A percentile compares a stretch with the other conserved stretches of the same genome.
These are phyloP conservation scores for Neocallimastix lanati DNA, from an alignment of 192 early-diverging fungal genomes.

Conservation along the genomic window DNA sequence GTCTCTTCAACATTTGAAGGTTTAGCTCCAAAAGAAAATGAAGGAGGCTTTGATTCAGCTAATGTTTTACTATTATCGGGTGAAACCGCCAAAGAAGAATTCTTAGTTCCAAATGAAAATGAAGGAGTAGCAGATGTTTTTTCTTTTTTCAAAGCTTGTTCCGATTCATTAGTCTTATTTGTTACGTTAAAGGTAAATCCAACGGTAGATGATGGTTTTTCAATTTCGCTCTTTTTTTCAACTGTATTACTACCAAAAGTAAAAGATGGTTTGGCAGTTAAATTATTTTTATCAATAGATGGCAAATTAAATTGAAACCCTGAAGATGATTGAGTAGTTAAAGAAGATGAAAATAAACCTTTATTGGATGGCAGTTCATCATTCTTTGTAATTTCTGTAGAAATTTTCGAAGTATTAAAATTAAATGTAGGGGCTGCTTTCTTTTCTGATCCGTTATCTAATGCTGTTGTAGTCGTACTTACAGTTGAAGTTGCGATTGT, in stretches of 20 bases:
- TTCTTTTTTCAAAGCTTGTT: background rate
- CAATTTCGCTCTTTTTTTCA: background rate
- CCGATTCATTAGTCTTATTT: background rate
- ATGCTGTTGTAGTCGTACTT: too few relatives aligned
- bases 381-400: too few relatives aligned
- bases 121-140: background rate
- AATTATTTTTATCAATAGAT: background rate
- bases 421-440: too few relatives aligned
- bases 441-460: too few relatives aligned
- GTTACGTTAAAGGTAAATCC: background rate
- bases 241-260: background rate
- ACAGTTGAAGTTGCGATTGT: too few relatives aligned
- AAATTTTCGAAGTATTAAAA: too few relatives aligned
- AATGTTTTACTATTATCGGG: background rate
- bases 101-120: background rate
- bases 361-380: too few relatives aligned
- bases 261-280: background rate
- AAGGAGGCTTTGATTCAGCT: background rate
- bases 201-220: background rate
- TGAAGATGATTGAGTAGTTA: too few relatives aligned
- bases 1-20: too few relatives aligned
- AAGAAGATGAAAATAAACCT: too few relatives aligned
- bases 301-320: too few relatives aligned
- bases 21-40: background rate
- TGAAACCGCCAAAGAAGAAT: background rate